Conservation (phyloP, 2,329 filamentous ascomycete species). For the Fusarium dlaminii region DNA sequence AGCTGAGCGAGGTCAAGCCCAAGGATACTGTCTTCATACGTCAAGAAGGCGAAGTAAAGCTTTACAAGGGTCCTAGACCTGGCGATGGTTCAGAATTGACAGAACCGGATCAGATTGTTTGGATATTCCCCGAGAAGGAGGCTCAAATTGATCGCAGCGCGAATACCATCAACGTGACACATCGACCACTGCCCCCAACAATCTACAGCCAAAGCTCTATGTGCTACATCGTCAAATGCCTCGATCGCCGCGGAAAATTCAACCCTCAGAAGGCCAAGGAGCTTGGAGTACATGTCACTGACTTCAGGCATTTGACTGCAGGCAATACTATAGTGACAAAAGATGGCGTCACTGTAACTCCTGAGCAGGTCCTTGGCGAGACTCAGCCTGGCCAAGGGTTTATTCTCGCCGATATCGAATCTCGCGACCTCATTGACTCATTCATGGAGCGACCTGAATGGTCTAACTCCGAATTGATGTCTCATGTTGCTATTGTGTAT, state of each 20-base stretch:
- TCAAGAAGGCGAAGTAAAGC: conserved; percentile 69
- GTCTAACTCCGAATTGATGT: conserved; percentile 70
- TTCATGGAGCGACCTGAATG: conserved; percentile 79
- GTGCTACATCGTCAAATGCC: conserved; percentile 86
- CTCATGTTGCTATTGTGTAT: conserved; percentile 72
- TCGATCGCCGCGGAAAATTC: conserved; percentile 84
- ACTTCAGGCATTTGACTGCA: conserved; percentile 68
- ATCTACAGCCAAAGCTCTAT: conserved; percentile 73
- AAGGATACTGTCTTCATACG: conserved; percentile 64
- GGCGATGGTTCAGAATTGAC: conserved; percentile 22
- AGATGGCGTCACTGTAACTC: conserved; percentile 76
- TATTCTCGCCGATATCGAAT: conserved; percentile 82
- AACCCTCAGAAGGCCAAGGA: conserved; percentile 69
- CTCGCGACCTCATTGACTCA: conserved; percentile 72
- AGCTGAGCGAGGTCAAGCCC: conserved; percentile 43
- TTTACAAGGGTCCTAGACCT: conserved; percentile 71
- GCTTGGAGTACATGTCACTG: conserved; percentile 67
- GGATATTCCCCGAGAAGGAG: conserved; percentile 40
- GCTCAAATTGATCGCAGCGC: conserved; percentile 4
- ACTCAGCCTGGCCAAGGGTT: conserved; percentile 75
- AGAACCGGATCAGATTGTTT: conserved; percentile 41
- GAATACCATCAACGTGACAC: conserved; percentile 29
- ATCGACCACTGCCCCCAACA: conserved; percentile 70
- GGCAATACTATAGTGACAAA: conserved; percentile 71
- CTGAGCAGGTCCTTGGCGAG: conserved; percentile 85